Conservation (phyloP, 139 green algal genomes). For the Penium margaritaceum region DNA sequence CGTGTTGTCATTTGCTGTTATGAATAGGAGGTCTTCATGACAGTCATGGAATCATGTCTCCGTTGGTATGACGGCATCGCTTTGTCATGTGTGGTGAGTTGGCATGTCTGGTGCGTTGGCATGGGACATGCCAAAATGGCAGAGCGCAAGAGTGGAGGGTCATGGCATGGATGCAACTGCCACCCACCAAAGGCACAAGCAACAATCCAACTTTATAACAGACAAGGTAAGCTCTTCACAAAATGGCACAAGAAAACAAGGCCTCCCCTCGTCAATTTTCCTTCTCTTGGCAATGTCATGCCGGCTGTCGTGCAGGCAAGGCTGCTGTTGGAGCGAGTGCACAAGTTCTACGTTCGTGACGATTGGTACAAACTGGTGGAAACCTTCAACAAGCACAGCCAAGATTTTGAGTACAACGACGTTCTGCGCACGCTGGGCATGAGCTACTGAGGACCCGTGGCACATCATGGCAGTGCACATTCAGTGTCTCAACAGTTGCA, state of each 20-base stretch:
- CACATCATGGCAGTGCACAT: too few relatives aligned
- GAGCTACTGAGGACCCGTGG: too few relatives aligned
- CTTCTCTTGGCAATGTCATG: background rate
- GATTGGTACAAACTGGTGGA: conserved; percentile 13
- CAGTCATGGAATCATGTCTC: too few relatives aligned
- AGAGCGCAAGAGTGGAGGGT: too few relatives aligned
- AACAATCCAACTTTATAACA: background rate
- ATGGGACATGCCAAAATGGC: too few relatives aligned
- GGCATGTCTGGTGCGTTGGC: too few relatives aligned
- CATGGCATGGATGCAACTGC: too few relatives aligned
- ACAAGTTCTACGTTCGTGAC: conserved; percentile 22
- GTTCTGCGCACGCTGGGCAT: conserved; percentile 6
- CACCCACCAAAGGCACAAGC: background rate
- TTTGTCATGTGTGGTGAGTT: too few relatives aligned
- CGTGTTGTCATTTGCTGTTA: too few relatives aligned
- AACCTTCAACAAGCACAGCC: conserved; percentile 27
- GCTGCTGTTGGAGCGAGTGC: conserved; percentile 3
- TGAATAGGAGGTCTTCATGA: too few relatives aligned
- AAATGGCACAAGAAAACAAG: background rate
- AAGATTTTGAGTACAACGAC: conserved; percentile 28
- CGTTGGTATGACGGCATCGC: too few relatives aligned
- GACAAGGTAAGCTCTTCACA: background rate
- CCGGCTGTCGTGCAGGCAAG: background rate
- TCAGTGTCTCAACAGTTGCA: too few relatives aligned
- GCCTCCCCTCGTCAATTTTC: background rate